Percentiles rank a stretch among this genome's conserved stretches.
Evolutionary conservation across 371 early-diverging fungal species (phyloP).

Genomic region (Chytridium lagenaria): DNA sequence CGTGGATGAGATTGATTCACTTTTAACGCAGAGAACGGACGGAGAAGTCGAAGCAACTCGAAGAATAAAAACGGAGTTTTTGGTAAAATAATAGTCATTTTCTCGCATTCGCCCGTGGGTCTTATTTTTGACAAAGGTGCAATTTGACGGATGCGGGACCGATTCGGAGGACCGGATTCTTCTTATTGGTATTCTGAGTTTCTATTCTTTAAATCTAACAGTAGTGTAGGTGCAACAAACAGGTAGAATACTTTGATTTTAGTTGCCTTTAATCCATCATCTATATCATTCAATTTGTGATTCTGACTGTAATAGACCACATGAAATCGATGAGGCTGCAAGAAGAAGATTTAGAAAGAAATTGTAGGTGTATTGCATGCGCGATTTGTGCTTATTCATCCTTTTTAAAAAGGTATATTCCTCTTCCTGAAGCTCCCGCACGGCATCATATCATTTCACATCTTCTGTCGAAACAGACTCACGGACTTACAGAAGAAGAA

Average conservation of each 20-base stretch:
- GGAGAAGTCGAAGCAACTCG: conserved; percentile 90
- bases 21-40: conserved; percentile 88
- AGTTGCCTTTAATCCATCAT: no score
- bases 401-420: conserved; percentile 66
- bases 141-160: conserved; percentile 79
- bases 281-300: no score
- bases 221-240: conserved; percentile 53
- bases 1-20: conserved; percentile 84
- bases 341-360: conserved; percentile 72
- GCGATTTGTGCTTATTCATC: neutral
- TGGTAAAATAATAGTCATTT: conserved; percentile 65
- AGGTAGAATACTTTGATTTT: conserved; percentile 52
- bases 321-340: conserved; percentile 91
- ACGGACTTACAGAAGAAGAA: conserved; percentile 66
- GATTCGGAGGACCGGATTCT: conserved; percentile 78
- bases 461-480: conserved; percentile 63
- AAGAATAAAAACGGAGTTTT: conserved; percentile 89
- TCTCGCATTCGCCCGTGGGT: neutral
- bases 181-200: conserved; percentile 68
- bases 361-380: conserved; percentile 49
- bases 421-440: conserved; percentile 80
- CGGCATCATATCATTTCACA: conserved; percentile 71
- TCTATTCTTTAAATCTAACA: conserved; percentile 1
- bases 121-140: conserved; percentile 32
- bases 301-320: conserved; percentile 78